Conservation (phyloP, 2,329 filamentous ascomycete species). For the Karstenula rhodostoma region DNA sequence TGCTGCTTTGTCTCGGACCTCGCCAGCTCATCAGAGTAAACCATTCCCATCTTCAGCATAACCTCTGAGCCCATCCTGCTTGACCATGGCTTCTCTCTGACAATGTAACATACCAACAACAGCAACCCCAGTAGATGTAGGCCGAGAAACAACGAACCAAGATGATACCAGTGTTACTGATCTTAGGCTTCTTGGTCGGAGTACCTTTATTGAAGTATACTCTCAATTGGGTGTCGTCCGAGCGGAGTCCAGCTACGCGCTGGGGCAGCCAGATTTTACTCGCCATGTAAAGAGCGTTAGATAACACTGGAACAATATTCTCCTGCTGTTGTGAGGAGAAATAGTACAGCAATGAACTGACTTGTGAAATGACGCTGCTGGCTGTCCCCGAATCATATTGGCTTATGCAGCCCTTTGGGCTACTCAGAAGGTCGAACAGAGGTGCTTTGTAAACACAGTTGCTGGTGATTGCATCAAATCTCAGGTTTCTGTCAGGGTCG, state of each 20-base stretch:
- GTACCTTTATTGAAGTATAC: slow-evolving; percentile 13
- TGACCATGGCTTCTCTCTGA: slow-evolving; percentile 13
- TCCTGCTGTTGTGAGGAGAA: neutral
- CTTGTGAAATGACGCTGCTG: neutral
- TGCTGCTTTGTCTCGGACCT: slow-evolving; percentile 1
- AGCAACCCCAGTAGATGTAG: slow-evolving; percentile 19
- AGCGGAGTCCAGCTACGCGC: no score
- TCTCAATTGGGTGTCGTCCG: neutral
- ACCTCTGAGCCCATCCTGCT: slow-evolving; percentile 15
- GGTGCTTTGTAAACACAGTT: slow-evolving; percentile 2
- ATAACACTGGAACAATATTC: neutral
- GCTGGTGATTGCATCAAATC: neutral
- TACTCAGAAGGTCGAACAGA: neutral
- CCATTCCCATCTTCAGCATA: slow-evolving; percentile 20
- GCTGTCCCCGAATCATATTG: neutral
- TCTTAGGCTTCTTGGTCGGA: slow-evolving; percentile 14
- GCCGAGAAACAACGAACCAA: slow-evolving; percentile 17
- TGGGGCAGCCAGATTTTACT: slow-evolving; percentile 15
- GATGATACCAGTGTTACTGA: slow-evolving; percentile 13
- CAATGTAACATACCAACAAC: slow-evolving; percentile 11
- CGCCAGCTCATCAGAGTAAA: slow-evolving; percentile 13
- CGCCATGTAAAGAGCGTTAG: slow-evolving; percentile 11
- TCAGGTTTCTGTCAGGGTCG: neutral
- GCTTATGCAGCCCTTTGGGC: neutral
- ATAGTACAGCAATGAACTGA: neutral